Conservation (phyloP, 345 rosid species). For the Citrus unshiu region DNA sequence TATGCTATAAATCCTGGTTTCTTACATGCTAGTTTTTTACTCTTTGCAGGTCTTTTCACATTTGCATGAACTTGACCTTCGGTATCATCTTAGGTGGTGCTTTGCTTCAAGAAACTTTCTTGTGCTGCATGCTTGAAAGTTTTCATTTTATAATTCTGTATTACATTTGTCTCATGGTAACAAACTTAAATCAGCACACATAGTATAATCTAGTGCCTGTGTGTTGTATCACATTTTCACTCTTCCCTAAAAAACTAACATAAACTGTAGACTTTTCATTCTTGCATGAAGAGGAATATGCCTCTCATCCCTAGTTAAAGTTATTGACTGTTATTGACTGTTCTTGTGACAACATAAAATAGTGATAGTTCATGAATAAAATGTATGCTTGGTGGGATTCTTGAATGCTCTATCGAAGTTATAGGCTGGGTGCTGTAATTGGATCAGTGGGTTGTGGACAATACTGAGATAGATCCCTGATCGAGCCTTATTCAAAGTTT, state of each 20-base stretch:
- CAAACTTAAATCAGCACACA: background rate
- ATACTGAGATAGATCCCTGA: background rate
- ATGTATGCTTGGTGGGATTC: background rate
- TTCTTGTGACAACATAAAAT: background rate
- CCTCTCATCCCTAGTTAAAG: background rate
- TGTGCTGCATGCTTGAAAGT: background rate
- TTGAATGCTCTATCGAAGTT: background rate
- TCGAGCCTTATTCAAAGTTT: background rate
- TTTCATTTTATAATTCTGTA: background rate
- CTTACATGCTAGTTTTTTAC: background rate
- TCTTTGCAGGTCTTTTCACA: conserved; percentile 81
- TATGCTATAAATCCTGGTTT: background rate
- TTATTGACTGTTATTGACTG: background rate
- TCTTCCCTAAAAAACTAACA: background rate
- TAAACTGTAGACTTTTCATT: background rate
- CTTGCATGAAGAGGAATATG: background rate
- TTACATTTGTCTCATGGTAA: background rate
- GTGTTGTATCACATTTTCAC: background rate
- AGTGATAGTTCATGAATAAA: background rate
- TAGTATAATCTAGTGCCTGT: background rate
- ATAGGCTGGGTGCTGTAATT: background rate
- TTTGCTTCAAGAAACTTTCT: background rate
- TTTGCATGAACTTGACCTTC: conserved; percentile 89
- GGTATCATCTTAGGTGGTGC: conserved; percentile 81
- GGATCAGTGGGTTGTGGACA: background rate